Evolutionary conservation across 345 rosid species (phyloP).

Genomic region (Boechera stricta): DNA sequence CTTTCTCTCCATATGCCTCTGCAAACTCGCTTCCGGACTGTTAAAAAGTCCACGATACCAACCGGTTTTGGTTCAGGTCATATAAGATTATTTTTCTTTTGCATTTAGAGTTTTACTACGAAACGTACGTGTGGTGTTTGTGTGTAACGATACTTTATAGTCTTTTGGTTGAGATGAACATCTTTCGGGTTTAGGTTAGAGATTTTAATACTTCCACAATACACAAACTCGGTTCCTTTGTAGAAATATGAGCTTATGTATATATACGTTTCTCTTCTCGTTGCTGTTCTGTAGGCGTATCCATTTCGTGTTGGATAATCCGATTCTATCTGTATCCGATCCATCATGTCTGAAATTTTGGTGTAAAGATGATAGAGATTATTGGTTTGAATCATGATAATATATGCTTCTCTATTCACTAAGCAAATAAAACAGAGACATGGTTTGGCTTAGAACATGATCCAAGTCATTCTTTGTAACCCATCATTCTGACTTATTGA

Average conservation of each 20-base stretch:
- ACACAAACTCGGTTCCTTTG: conserved; percentile 29
- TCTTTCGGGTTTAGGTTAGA: conserved; percentile 38
- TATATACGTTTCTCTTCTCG: not conserved
- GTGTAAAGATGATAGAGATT: too few species aligned
- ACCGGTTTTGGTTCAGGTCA: conserved; percentile 16
- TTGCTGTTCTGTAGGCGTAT: not conserved
- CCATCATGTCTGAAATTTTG: too few species aligned
- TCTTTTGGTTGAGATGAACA: conserved; percentile 45
- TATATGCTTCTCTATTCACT: too few species aligned
- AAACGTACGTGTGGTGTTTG: conserved; percentile 2
- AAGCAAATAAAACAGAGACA: too few species aligned
- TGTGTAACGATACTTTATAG: conserved; percentile 33
- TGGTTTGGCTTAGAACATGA: too few species aligned
- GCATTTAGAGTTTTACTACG: conserved; percentile 28
- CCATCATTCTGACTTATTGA: too few species aligned
- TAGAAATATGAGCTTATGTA: conserved; percentile 26
- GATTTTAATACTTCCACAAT: conserved; percentile 1
- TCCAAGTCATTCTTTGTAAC: too few species aligned
- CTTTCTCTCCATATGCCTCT: conserved; percentile 87
- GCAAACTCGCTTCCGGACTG: conserved; percentile 81
- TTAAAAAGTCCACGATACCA: conserved; percentile 11
- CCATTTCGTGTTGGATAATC: too few species aligned
- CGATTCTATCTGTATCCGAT: too few species aligned
- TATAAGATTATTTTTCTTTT: conserved; percentile 13
- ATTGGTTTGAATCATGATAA: too few species aligned